These are phyloP conservation scores for Vicia villosa DNA, from an alignment of 306 rosid genomes.

Conservation along the genomic window DNA sequence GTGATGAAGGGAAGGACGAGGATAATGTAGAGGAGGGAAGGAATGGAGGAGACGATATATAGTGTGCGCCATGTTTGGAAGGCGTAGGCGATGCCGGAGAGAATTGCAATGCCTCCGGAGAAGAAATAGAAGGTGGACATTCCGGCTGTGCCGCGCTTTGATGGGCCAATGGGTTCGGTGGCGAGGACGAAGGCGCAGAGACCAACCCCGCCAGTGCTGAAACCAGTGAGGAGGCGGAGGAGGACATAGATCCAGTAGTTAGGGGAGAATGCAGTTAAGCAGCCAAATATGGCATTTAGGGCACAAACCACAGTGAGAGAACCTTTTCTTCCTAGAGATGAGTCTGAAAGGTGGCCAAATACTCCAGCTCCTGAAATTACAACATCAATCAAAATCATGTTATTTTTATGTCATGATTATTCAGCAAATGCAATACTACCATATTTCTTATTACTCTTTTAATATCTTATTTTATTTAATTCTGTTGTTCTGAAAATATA, in stretches of 20 bases:
- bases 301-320: conserved; percentile 73
- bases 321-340: conserved; percentile 82
- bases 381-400: neutral
- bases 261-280: conserved; percentile 71
- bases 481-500: no score
- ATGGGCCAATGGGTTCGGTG: conserved; percentile 78
- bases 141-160: conserved; percentile 67
- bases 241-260: conserved; percentile 55
- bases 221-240: conserved; percentile 85
- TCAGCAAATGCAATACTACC: neutral
- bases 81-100: conserved; percentile 63
- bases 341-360: conserved; percentile 91
- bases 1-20: conserved; percentile 66
- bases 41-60: conserved; percentile 70
- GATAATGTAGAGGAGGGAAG: conserved; percentile 66
- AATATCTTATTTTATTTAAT: no score
- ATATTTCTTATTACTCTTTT: no score
- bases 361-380: conserved; percentile 77
- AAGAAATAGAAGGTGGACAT: conserved; percentile 97
- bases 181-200: conserved; percentile 84
- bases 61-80: conserved; percentile 75
- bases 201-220: conserved; percentile 85
- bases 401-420: neutral
- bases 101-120: conserved; percentile 74
- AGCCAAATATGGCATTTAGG: conserved; percentile 69